Evolutionary conservation across 805 yeast genomes (phyloP), one percentile per base, ranked within the genome.

Genomic region (Metschnikowia hibisci): DNA sequence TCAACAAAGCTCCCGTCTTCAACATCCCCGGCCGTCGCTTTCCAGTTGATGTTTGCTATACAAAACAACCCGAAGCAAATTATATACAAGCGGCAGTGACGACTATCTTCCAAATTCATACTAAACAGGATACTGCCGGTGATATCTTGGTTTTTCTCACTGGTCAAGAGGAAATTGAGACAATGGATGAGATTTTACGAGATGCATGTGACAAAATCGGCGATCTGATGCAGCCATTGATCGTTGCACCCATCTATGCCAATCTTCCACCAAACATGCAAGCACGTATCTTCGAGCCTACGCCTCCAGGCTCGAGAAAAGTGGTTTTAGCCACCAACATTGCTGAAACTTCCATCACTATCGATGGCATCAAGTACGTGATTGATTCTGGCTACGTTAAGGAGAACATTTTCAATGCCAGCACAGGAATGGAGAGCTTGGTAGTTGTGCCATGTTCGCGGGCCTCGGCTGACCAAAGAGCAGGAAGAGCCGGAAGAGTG

Each of bases 161-260:
- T 0, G 99, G 99, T 30, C 98, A 93, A 61, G 98, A 91, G 44
- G 99, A 91, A 56, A 93, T 93, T 45, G 98, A 93, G 54, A 71
- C 79, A 2, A 75, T 83, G 76, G 87, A 82, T 35, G 91, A 85
- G 41, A 79, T 77, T 38, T 60, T 90, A 15, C 62, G 72, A 5
- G 90, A 84, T n/a, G 82, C 91, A 0, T 67, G 78, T 34, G 64
- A 63, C 6, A 82, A 78, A 51, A 58, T 90, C 16, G 90, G 90
- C 0, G 60, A 73, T 3, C 74, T 72, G 43, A 74, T 81, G 51
- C 76, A 71, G 22, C 84, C 80, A 18, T 64, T 93, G 61, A 62
- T 87, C 2, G 71, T 91, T 0, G 79, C 95, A 38, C 95, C 97
- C 0, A 89, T 93, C 2, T 93, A 90, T 63, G 93, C 98, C 1